A percentile compares a stretch with the other conserved stretches of the same genome.
These are phyloP conservation scores for Brassica nigra DNA, from an alignment of 345 rosid genomes.

Conservation along the genomic window DNA sequence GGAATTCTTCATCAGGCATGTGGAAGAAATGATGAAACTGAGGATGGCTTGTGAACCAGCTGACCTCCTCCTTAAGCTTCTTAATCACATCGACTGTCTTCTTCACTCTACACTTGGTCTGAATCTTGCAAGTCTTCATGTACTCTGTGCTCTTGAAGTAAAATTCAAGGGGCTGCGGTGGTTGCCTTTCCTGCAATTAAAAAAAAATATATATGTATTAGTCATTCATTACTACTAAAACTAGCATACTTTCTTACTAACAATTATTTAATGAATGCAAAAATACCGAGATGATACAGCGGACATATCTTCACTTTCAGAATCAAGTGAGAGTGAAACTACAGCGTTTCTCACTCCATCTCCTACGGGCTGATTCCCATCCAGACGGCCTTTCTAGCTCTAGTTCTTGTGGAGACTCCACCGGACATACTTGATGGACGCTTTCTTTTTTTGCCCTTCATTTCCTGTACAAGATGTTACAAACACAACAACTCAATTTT, in stretches of 20 bases:
- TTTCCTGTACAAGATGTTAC: neutral
- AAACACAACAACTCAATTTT: neutral
- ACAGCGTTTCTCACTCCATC: neutral
- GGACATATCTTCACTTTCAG: neutral
- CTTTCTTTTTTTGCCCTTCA: neutral
- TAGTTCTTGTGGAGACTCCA: neutral
- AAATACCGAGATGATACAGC: neutral
- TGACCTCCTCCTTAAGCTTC: neutral
- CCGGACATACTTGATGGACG: neutral
- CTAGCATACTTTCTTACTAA: neutral
- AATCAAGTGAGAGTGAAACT: neutral
- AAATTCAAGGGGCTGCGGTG: neutral
- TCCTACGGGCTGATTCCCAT: neutral
- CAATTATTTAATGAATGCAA: neutral
- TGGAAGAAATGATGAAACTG: neutral
- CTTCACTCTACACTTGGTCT: neutral
- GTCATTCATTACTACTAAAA: neutral
- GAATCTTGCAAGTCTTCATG: neutral
- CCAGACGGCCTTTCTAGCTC: neutral
- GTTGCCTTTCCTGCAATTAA: neutral
- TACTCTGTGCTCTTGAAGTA: neutral
- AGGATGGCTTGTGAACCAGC: neutral
- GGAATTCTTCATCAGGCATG: neutral
- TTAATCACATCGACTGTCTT: neutral
- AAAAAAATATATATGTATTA: too few species aligned